A percentile compares a stretch with the other conserved stretches of the same genome.
Evolutionary conservation across 2,329 filamentous ascomycete genomes (phyloP).

Genomic region (Malbranchea zuffiana): DNA sequence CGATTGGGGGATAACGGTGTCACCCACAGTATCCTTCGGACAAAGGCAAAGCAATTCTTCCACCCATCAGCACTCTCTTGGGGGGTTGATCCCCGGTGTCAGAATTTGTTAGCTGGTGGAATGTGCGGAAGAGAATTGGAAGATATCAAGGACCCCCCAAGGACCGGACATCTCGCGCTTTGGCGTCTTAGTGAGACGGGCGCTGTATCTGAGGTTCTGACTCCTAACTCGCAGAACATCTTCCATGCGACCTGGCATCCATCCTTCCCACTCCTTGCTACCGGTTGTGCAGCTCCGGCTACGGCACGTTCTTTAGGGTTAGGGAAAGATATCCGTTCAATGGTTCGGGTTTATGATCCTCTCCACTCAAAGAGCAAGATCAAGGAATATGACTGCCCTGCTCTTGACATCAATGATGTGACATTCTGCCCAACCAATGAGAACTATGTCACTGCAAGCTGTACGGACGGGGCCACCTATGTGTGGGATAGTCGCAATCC

Average conservation of each 20-base stretch:
- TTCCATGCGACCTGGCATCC: constrained; percentile 51
- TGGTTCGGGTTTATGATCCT: constrained; percentile 44
- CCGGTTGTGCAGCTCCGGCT: constrained; percentile 38
- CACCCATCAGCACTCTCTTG: constrained; percentile 40
- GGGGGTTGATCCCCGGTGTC: constrained; percentile 31
- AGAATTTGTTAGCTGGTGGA: constrained; percentile 43
- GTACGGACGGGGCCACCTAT: constrained; percentile 49
- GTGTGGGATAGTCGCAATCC: constrained; percentile 48
- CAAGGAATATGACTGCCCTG: constrained; percentile 45
- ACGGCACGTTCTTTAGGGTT: constrained; percentile 17
- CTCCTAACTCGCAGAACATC: constrained; percentile 42
- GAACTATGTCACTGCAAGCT: constrained; percentile 47
- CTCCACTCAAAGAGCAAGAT: constrained; percentile 25
- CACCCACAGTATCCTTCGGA: constrained; percentile 16
- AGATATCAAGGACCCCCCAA: constrained; percentile 24
- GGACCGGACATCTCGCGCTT: constrained; percentile 43
- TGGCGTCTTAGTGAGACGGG: constrained; percentile 41
- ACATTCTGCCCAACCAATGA: constrained; percentile 38
- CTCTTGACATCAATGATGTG: constrained; percentile 52
- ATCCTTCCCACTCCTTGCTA: constrained; percentile 39
- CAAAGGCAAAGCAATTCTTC: constrained; percentile 24
- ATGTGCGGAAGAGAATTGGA: constrained; percentile 38
- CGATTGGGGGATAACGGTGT: constrained; percentile 14
- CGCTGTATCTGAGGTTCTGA: constrained; percentile 29
- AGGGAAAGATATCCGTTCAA: constrained; percentile 34